A percentile compares a stretch with the other conserved stretches of the same genome.
Conservation (phyloP, 2,329 filamentous ascomycete species). For the Fusarium foetens region DNA sequence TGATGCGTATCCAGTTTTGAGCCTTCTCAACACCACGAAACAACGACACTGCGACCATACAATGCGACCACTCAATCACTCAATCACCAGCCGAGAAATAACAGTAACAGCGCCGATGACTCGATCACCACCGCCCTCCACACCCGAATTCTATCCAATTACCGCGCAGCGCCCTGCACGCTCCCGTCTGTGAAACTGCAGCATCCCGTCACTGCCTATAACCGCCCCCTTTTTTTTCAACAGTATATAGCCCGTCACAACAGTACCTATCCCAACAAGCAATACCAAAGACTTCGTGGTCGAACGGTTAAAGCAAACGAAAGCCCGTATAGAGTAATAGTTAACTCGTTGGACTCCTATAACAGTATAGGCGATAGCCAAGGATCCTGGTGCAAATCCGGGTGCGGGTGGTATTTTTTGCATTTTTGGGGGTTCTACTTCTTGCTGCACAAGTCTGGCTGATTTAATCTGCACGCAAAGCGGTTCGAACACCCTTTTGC, state of each 20-base stretch:
- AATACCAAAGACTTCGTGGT: slow-evolving; percentile 20
- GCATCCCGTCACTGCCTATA: slow-evolving; percentile 33
- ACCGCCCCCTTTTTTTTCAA: background rate
- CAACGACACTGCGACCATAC: background rate
- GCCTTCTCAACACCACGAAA: background rate
- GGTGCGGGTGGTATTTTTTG: slow-evolving; percentile 44
- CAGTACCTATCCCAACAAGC: slow-evolving; percentile 22
- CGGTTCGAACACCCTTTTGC: background rate
- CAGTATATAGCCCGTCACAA: slow-evolving; percentile 28
- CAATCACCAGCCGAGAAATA: background rate
- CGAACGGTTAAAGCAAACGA: slow-evolving; percentile 36
- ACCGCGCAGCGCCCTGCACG: slow-evolving; percentile 5
- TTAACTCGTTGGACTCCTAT: slow-evolving; percentile 52
- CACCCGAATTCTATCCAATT: background rate
- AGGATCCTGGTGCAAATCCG: slow-evolving; percentile 53
- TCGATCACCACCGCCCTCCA: background rate
- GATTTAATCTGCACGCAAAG: background rate
- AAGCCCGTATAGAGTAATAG: slow-evolving; percentile 51
- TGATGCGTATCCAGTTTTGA: background rate
- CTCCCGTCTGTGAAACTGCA: slow-evolving; percentile 24
- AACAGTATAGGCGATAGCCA: slow-evolving; percentile 46
- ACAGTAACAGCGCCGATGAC: background rate
- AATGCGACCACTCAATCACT: background rate
- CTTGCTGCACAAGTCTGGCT: background rate
- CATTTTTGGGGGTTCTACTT: slow-evolving; percentile 1